Base-by-base conservation (phyloP, 108 stramenopile species). In the Discostella stelligeroides region DNA sequence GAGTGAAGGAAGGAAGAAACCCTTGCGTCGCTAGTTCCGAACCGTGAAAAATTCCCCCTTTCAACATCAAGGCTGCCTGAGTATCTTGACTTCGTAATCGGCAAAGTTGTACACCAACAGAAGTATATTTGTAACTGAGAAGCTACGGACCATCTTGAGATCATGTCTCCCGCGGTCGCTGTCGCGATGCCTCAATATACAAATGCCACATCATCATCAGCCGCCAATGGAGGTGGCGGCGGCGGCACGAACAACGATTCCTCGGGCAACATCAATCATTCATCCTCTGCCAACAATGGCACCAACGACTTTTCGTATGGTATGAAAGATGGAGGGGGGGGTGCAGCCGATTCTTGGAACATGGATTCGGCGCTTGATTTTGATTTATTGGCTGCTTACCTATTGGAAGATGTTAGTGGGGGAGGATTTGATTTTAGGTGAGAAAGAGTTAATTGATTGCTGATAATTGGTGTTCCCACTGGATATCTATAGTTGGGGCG, bases 311-410 rank as follows among this genome's bases (percentile, higher is more conserved):
- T 17, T 45, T 45, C 43, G 34, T 34, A 34, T 34, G 34, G 34
- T 6, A 6, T 34, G 34, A 34, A 34, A 34, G 70, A 59, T 29
- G 30, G 24, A 14, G 27, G 20, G 34, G 34, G 34, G 34, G 6
- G 6, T 34, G 34, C 34, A 6, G 34, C 5, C 34, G 34, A 34
- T 45, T 5, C 11, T n/a, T 57, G 59, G 41, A 71, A 29, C 24
- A 66, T 72, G 66, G 80, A 72, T 39, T 80, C 81, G 3, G 39
- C 72, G 8, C 76, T 94, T 21, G 92, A 94, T 70, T 91, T 94
- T 66, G 92, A 94, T 61, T 62, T 94, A 53, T 61, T 94, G 63
- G 90, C 92, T 23, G 92, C 89, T 59, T 94, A 91, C 71, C 82
- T 94, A 40, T 75, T 94, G 45, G 90, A 91, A 60, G 92, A 94